Conservation (phyloP, 768 basidiomycete genomes). For the Boletus sensibilis region DNA sequence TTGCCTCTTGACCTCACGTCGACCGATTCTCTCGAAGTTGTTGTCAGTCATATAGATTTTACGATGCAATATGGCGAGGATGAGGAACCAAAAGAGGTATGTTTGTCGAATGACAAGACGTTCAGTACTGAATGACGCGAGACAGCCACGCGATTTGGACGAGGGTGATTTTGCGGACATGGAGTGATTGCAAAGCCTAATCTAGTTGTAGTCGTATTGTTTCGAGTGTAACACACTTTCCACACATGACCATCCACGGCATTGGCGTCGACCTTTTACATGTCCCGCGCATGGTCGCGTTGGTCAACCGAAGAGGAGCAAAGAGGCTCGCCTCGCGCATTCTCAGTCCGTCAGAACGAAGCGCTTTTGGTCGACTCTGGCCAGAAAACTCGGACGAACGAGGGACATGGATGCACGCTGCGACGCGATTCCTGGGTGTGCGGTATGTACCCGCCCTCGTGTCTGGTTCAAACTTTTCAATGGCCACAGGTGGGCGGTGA, state of each 20-base stretch:
- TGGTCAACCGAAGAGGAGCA: conserved; percentile 50
- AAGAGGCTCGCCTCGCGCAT: conserved; percentile 58
- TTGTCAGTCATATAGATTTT: conserved; percentile 95
- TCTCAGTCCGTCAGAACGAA: conserved; percentile 50
- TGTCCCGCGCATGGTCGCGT: conserved; percentile 57
- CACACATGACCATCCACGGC: conserved; percentile 61
- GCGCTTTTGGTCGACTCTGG: conserved; percentile 27
- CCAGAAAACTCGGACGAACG: conserved; percentile 13
- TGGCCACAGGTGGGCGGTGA: conserved; percentile 67
- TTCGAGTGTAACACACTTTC: background rate
- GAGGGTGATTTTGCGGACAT: conserved; percentile 85
- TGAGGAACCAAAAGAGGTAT: conserved; percentile 93
- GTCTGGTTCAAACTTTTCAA: background rate
- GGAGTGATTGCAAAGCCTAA: conserved; percentile 41
- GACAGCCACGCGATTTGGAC: conserved; percentile 87
- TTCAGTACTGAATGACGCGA: conserved; percentile 12
- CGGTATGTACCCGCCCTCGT: conserved; percentile 43
- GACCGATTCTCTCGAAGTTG: conserved; percentile 84
- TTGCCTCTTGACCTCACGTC: conserved; percentile 89
- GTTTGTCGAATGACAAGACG: conserved; percentile 13
- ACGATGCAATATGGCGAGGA: conserved; percentile 99
- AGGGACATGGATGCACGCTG: background rate
- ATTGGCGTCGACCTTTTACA: conserved; percentile 76
- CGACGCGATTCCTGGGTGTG: conserved; percentile 62
- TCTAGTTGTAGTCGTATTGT: background rate